Conservation (phyloP, 345 rosid genomes). For the Abelmoschus esculentus region DNA sequence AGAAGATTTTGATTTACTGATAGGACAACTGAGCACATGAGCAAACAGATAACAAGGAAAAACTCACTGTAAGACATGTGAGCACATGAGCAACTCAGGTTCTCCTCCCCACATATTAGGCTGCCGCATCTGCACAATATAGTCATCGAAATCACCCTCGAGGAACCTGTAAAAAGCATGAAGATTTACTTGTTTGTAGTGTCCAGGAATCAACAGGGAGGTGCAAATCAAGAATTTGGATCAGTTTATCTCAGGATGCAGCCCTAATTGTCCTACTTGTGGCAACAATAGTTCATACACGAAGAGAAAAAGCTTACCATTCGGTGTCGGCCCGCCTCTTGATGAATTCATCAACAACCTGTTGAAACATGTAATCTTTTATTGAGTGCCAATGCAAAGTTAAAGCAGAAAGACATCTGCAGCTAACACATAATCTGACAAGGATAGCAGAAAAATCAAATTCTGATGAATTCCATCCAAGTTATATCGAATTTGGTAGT, state of each 20-base stretch:
- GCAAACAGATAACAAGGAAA: slow-evolving; percentile 14
- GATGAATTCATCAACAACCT: slow-evolving; percentile 67
- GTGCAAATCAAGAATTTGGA: not conserved
- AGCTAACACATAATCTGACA: not conserved
- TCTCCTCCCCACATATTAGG: slow-evolving; percentile 77
- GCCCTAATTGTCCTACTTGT: not conserved
- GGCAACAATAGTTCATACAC: not conserved
- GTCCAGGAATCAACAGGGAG: not conserved
- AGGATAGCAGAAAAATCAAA: not conserved
- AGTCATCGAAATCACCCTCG: slow-evolving; percentile 51
- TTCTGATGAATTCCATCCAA: no score
- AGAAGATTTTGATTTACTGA: not conserved
- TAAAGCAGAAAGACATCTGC: not conserved
- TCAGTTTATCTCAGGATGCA: not conserved
- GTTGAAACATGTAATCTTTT: slow-evolving; percentile 8
- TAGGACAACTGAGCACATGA: slow-evolving; percentile 35
- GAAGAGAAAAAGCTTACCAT: slow-evolving; percentile 31
- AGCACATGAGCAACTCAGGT: slow-evolving; percentile 68
- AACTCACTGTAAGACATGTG: slow-evolving; percentile 51
- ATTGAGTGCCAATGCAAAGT: not conserved
- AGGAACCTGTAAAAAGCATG: slow-evolving; percentile 37
- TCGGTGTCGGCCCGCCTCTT: slow-evolving; percentile 58
- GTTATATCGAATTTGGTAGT: not conserved
- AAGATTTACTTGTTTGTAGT: slow-evolving; percentile 4
- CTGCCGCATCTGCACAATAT: slow-evolving; percentile 47